Evolutionary conservation across 768 basidiomycete genomes (phyloP).

Genomic region (Steccherinum ochraceum): DNA sequence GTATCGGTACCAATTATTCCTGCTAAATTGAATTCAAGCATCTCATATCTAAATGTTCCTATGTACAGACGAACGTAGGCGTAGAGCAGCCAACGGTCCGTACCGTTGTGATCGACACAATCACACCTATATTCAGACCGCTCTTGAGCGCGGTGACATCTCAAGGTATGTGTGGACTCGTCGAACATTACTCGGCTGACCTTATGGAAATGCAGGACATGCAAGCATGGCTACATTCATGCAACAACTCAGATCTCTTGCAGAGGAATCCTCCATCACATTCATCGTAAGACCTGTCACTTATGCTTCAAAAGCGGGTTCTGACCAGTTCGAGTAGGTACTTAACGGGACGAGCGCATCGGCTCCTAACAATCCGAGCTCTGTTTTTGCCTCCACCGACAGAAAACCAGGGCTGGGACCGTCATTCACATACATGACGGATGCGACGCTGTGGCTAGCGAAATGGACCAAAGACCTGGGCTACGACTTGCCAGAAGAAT

Average conservation of each 20-base stretch:
- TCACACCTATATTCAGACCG: constrained; percentile 61
- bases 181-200: no score
- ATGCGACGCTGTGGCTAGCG: constrained; percentile 69
- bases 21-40: no score
- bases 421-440: constrained; percentile 66
- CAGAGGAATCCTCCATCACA: constrained; percentile 37
- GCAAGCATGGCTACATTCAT: constrained; percentile 69
- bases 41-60: no score
- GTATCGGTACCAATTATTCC: background rate
- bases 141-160: constrained; percentile 59
- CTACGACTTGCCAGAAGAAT: background rate
- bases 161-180: constrained; percentile 33
- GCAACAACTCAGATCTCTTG: constrained; percentile 49
- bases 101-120: constrained; percentile 57
- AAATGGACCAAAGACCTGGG: constrained; percentile 4
- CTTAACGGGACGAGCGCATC: constrained; percentile 51
- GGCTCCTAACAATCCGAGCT: no score
- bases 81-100: no score
- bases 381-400: constrained; percentile 26
- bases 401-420: constrained; percentile 72
- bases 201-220: constrained; percentile 36
- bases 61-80: no score
- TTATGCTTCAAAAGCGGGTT: no score
- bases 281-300: constrained; percentile 70
- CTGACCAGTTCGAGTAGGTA: no score